Percentiles rank a stretch among this genome's conserved stretches.
These are phyloP conservation scores for Pleurotus eryngii DNA, from an alignment of 768 basidiomycete species.

Conservation along the genomic window DNA sequence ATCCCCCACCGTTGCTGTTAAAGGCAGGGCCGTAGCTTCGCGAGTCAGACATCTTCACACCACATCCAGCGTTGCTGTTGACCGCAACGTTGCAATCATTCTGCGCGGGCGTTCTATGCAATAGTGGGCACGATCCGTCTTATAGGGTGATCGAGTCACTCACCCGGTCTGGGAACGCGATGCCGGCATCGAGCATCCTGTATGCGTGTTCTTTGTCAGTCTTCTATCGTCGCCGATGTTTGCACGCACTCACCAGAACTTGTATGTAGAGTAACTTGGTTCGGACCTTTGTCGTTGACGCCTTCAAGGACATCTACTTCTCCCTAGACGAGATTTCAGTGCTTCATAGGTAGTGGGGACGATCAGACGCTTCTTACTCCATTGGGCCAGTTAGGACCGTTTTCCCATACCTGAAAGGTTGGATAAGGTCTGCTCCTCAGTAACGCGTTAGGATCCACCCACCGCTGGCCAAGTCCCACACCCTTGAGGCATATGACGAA, in stretches of 20 bases:
- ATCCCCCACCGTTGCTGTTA: constrained; percentile 59
- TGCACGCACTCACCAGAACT: constrained; percentile 28
- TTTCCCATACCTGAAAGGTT: constrained; percentile 21
- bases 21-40: constrained; percentile 51
- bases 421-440: background rate
- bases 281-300: constrained; percentile 52
- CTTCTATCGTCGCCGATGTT: background rate
- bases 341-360: background rate
- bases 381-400: constrained; percentile 29
- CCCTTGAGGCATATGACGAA: constrained; percentile 55
- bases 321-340: constrained; percentile 25
- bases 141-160: background rate
- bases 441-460: too few relatives aligned
- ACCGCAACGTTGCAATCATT: constrained; percentile 42
- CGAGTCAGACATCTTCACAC: constrained; percentile 32
- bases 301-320: constrained; percentile 53
- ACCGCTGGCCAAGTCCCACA: constrained; percentile 53
- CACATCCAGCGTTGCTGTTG: constrained; percentile 50
- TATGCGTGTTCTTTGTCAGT: background rate
- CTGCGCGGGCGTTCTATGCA: constrained; percentile 25
- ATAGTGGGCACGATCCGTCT: background rate
- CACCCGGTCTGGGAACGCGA: constrained; percentile 38
- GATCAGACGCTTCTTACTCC: constrained; percentile 14
- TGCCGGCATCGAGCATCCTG: constrained; percentile 45
- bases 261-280: constrained; percentile 56